Percentiles rank a stretch among this genome's conserved stretches.
phyloP scores from a whole-genome alignment of 352 stramenopile species.

The Globisporangium camurandrum region DNA sequence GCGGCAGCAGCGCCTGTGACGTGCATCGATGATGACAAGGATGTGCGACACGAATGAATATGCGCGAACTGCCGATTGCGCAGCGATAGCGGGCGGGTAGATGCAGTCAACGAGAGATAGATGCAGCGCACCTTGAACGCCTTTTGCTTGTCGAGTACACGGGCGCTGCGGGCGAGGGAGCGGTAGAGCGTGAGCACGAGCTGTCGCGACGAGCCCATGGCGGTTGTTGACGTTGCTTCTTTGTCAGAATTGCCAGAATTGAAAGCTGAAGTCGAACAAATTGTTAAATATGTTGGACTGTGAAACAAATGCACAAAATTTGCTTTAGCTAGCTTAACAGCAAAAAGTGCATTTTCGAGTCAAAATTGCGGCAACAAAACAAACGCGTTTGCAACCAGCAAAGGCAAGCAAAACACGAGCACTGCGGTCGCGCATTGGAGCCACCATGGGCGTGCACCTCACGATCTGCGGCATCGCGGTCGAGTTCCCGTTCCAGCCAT shows the following conservation, averaged over 20 bases:
- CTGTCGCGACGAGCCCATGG: conserved; percentile 31
- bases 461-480: conserved; percentile 86
- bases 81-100: not conserved
- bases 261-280: not conserved
- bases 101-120: not conserved
- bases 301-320: too few species aligned
- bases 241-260: not conserved
- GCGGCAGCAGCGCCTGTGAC: conserved; percentile 46
- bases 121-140: conserved; percentile 48
- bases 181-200: conserved; percentile 64
- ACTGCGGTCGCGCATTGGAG: not conserved
- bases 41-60: too few species aligned
- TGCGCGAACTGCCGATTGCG: too few species aligned
- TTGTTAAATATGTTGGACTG: not conserved
- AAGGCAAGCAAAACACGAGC: not conserved
- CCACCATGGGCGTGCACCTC: conserved; percentile 33
- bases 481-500: conserved; percentile 96
- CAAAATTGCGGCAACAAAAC: too few species aligned
- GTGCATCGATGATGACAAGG: too few species aligned
- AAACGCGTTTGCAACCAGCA: not conserved
- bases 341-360: too few species aligned
- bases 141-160: conserved; percentile 45
- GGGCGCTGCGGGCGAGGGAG: conserved; percentile 56
- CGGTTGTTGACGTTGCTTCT: not conserved
- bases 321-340: too few species aligned